Evolutionary conservation across 1,284 basidiomycete species (phyloP).

Genomic region (Tausonia pullulans): DNA sequence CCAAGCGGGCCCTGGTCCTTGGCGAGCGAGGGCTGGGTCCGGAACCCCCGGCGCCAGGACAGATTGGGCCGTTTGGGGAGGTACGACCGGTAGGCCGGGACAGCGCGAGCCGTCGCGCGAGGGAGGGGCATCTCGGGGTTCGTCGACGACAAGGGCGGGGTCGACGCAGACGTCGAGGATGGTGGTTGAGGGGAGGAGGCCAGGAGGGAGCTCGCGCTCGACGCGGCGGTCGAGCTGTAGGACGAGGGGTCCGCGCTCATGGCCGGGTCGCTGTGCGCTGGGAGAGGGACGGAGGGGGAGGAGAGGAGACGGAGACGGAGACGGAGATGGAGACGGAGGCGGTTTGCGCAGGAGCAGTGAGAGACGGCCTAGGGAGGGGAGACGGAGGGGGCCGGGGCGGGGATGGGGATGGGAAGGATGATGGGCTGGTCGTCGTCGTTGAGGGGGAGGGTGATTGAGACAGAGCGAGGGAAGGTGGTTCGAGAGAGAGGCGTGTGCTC

Average conservation of each 20-base stretch:
- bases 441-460: neutral
- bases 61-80: conserved; percentile 6
- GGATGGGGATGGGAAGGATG: neutral
- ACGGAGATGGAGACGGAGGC: neutral
- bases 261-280: no score
- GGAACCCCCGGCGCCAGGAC: conserved; percentile 2
- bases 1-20: neutral
- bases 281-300: no score
- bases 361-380: neutral
- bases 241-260: no score
- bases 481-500: no score
- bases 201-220: no score
- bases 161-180: neutral
- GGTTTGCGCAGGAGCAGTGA: neutral
- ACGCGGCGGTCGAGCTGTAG: no score
- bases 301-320: no score
- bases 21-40: neutral
- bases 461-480: neutral
- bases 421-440: neutral
- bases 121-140: neutral
- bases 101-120: neutral
- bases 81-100: neutral
- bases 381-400: neutral
- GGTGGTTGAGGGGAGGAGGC: no score
- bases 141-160: neutral